phyloP scores from a whole-genome alignment of 768 basidiomycete species.

The Clathrus columnatus region DNA sequence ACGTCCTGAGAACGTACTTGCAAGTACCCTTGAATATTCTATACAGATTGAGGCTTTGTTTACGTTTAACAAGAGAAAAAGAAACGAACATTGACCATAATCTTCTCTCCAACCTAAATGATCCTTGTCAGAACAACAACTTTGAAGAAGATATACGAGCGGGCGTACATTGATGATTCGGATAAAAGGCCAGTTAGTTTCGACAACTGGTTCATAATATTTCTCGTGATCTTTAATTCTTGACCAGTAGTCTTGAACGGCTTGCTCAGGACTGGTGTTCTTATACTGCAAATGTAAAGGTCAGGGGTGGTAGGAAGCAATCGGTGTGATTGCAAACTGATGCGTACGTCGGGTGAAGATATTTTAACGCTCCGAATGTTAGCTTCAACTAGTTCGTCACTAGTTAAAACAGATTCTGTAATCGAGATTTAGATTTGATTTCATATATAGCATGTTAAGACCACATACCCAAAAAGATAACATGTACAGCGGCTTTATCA shows the following conservation, averaged over 20 bases:
- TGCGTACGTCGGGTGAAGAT: constrained; percentile 91
- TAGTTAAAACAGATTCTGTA: constrained; percentile 84
- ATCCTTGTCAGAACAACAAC: neutral
- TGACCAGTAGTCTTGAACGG: constrained; percentile 85
- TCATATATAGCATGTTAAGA: neutral
- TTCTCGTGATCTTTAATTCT: constrained; percentile 82
- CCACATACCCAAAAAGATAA: constrained; percentile 76
- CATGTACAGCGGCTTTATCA: constrained; percentile 79
- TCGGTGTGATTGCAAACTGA: neutral
- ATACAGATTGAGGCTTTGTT: neutral
- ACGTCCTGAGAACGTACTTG: constrained; percentile 41
- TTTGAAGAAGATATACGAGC: neutral
- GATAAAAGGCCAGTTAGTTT: constrained; percentile 87
- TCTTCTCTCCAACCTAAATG: constrained; percentile 82
- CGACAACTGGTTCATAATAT: constrained; percentile 86
- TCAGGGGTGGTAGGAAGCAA: neutral
- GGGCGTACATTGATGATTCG: constrained; percentile 81
- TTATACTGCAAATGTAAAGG: constrained; percentile 53
- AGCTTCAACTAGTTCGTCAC: constrained; percentile 83
- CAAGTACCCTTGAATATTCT: constrained; percentile 85
- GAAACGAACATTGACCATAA: constrained; percentile 76
- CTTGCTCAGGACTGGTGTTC: constrained; percentile 86
- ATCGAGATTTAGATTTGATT: constrained; percentile 4
- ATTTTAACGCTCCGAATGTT: constrained; percentile 98
- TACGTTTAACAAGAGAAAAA: neutral